phyloP scores from a whole-genome alignment of 306 rosid genomes.

The Rubus idaeus region DNA sequence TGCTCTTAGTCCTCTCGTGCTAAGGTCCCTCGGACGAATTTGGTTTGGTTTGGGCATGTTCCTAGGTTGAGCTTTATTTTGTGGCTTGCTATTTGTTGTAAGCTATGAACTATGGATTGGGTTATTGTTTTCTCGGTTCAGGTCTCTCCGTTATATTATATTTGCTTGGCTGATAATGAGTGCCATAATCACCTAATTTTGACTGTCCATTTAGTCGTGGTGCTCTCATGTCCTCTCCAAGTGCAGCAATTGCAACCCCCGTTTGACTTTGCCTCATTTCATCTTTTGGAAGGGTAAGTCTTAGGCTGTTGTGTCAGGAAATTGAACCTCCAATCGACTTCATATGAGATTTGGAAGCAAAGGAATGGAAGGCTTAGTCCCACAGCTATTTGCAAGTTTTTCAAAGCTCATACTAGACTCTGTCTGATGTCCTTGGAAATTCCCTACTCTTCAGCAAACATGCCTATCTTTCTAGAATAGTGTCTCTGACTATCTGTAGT shows the following conservation, averaged over 20 bases:
- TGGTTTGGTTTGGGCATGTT: neutral
- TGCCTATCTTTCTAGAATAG: neutral
- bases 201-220: neutral
- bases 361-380: neutral
- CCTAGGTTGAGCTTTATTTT: slow-evolving; percentile 1
- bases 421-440: neutral
- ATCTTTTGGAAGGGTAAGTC: neutral
- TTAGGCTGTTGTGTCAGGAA: neutral
- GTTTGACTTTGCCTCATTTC: neutral
- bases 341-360: neutral
- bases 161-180: neutral
- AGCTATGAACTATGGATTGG: neutral
- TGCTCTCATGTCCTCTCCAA: neutral
- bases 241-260: neutral
- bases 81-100: neutral
- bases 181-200: neutral
- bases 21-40: neutral
- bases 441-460: neutral
- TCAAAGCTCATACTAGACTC: neutral
- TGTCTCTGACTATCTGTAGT: neutral
- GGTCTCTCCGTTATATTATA: neutral
- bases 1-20: neutral
- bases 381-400: neutral
- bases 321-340: neutral
- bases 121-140: neutral